Percentiles rank a stretch among this genome's conserved stretches.
phyloP scores from a whole-genome alignment of 108 stramenopile species.

The Cyclotella kingstonii region DNA sequence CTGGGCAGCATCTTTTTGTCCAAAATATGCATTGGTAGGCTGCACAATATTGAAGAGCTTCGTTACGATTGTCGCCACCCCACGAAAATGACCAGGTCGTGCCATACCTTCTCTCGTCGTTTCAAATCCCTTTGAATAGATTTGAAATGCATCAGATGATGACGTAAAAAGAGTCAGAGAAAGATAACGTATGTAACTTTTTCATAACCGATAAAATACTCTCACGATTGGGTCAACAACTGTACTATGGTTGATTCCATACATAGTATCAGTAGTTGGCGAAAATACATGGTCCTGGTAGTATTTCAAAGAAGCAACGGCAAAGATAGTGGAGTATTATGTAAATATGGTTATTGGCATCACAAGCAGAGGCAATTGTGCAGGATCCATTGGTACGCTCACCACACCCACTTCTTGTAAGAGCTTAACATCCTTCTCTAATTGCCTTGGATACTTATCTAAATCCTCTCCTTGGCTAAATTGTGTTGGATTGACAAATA shows the following conservation, averaged over 20 bases:
- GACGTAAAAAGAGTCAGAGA: no score
- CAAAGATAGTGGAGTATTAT: neutral
- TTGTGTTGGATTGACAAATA: slow-evolving; percentile 98
- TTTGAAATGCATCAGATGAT: neutral
- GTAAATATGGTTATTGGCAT: no score
- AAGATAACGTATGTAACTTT: no score
- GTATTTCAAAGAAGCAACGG: neutral
- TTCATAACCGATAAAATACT: no score
- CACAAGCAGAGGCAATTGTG: neutral
- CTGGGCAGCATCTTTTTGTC: slow-evolving; percentile 98
- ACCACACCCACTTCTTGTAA: slow-evolving; percentile 71
- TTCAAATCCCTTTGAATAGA: slow-evolving; percentile 7
- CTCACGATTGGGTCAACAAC: slow-evolving; percentile 65
- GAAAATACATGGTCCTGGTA: slow-evolving; percentile 81
- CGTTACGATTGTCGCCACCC: slow-evolving; percentile 96
- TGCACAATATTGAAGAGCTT: slow-evolving; percentile 97
- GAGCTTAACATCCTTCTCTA: slow-evolving; percentile 75
- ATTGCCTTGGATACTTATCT: slow-evolving; percentile 91
- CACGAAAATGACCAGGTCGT: slow-evolving; percentile 80
- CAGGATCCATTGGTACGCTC: slow-evolving; percentile 5
- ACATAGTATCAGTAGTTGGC: slow-evolving; percentile 68
- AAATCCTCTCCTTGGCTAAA: slow-evolving; percentile 95
- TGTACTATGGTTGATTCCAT: slow-evolving; percentile 68
- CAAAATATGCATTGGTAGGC: slow-evolving; percentile 93
- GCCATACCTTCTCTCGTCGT: slow-evolving; percentile 4